Evolutionary conservation across 23 red algal genomes (phyloP).

Genomic region (Cyanidium caldarium): DNA sequence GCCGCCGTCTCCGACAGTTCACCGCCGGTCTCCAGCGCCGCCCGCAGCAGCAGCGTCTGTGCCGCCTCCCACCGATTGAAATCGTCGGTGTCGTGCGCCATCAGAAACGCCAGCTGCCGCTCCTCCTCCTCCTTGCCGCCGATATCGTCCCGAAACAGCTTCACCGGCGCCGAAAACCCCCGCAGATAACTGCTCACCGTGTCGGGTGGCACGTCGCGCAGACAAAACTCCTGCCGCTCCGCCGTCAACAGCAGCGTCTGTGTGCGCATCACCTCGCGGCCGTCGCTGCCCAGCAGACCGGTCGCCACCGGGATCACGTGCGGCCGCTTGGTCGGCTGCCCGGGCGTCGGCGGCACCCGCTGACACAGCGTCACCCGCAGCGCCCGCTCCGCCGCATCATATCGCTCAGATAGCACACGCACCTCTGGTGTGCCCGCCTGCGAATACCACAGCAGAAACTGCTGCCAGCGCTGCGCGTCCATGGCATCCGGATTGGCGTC

Average conservation of each 20-base stretch:
- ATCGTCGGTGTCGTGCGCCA: slow-evolving; percentile 79
- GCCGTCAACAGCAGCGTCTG: slow-evolving; percentile 40
- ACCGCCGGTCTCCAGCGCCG: slow-evolving; percentile 21
- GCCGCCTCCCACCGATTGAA: slow-evolving; percentile 78
- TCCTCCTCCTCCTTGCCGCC: slow-evolving; percentile 30
- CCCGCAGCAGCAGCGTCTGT: slow-evolving; percentile 39
- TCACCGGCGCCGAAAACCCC: slow-evolving; percentile 77
- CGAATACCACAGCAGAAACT: slow-evolving; percentile 77
- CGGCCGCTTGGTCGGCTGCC: slow-evolving; percentile 38
- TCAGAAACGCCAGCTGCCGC: slow-evolving; percentile 54
- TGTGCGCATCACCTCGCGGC: slow-evolving; percentile 13
- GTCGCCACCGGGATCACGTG: slow-evolving; percentile 66
- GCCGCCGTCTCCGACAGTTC: slow-evolving; percentile 6
- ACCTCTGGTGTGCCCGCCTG: slow-evolving; percentile 75
- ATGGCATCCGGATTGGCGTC: slow-evolving; percentile 53
- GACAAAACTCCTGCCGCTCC: slow-evolving; percentile 23
- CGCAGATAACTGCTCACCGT: slow-evolving; percentile 45
- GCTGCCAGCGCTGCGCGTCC: slow-evolving; percentile 14
- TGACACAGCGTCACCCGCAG: slow-evolving; percentile 44
- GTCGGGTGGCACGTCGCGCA: slow-evolving; percentile 58
- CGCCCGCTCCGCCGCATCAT: slow-evolving; percentile 20
- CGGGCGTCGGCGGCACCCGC: slow-evolving; percentile 44
- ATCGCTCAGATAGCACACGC: slow-evolving; percentile 9
- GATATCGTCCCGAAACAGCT: slow-evolving; percentile 17
- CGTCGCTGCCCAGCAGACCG: slow-evolving; percentile 53